Conservation (phyloP, 108 stramenopile species). For the Bacterosira constricta region DNA sequence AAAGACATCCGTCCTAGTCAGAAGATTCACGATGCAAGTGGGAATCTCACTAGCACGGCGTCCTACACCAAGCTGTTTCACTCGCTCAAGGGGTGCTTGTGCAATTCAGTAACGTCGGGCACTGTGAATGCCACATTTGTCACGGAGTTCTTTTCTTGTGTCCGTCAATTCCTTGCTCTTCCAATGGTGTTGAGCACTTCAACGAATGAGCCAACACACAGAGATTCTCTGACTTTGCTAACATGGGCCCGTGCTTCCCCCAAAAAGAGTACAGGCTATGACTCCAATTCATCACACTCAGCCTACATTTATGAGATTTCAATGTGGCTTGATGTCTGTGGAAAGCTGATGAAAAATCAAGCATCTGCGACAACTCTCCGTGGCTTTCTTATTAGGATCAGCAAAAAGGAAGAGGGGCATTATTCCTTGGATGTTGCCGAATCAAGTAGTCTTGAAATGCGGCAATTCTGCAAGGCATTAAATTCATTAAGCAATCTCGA, state of each 20-base stretch:
- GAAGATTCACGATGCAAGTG: constrained; percentile 13
- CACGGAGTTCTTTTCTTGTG: constrained; percentile 19
- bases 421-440: not conserved
- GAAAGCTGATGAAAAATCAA: constrained; percentile 4
- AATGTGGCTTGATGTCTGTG: constrained; percentile 21
- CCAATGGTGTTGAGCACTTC: not conserved
- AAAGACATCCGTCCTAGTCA: not conserved
- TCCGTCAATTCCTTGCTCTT: constrained; percentile 5
- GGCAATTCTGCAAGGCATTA: not conserved
- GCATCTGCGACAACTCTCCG: not conserved
- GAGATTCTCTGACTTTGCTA: not conserved
- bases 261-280: not conserved
- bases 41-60: constrained; percentile 12
- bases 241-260: not conserved
- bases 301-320: constrained; percentile 19
- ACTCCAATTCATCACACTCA: not conserved
- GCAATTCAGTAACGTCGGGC: not conserved
- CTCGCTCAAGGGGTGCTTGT: constrained; percentile 24
- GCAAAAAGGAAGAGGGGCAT: not conserved
- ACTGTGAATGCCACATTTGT: not conserved
- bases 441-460: not conserved
- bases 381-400: not conserved
- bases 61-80: constrained; percentile 16
- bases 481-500: not conserved
- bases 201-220: not conserved